Evolutionary conservation across 2,329 filamentous ascomycete genomes (phyloP), one percentile per base, ranked within the genome.

Genomic region (Huntiella savannae): DNA sequence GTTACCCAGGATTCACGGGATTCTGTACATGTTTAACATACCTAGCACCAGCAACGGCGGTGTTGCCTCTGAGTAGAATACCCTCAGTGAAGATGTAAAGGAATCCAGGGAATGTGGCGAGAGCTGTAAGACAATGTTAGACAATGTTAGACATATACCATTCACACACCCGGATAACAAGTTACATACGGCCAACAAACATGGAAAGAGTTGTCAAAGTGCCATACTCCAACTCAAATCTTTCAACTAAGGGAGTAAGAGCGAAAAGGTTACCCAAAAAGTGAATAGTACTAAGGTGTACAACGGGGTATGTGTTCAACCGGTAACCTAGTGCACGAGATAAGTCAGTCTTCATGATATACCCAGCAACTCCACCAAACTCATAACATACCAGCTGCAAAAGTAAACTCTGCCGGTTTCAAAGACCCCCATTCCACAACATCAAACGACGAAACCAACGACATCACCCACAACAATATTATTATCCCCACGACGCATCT

Each of bases 161-260:
- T 34, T 4, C 19, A 6, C 17, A 13, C 22, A 19, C 10, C 16
- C 19, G 5, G 4, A 5, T 8, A 33, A 15, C 13, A 4, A 34
- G 4, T 38, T 28, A 46, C 86, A 67, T 69, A 93, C 86, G 87
- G 48, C 91, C 91, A 56, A 91, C 75, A 60, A 96, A 95, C 45
- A 96, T 68, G 33, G 83, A 75, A 52, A 93, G 60, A n/a, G 85
- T 81, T 19, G 84, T 84, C 57, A 96, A 67, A 5, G 88, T 96
- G 45, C 91, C 91, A 61, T 92, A 78, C 60, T 95, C 88, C 51
- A 75, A 73, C 65, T 98, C 91, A 61, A 96, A 98, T 51, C 87
- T 75, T 62, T 95, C 88, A 60, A 98, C 65, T 44, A 98, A 67
- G n/a, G 91, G 91, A 35, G 79, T 78, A 52, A 96, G 61, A 16